Evolutionary conservation across 257 asterid genomes (phyloP).

Genomic region (Solanum peruvianum): DNA sequence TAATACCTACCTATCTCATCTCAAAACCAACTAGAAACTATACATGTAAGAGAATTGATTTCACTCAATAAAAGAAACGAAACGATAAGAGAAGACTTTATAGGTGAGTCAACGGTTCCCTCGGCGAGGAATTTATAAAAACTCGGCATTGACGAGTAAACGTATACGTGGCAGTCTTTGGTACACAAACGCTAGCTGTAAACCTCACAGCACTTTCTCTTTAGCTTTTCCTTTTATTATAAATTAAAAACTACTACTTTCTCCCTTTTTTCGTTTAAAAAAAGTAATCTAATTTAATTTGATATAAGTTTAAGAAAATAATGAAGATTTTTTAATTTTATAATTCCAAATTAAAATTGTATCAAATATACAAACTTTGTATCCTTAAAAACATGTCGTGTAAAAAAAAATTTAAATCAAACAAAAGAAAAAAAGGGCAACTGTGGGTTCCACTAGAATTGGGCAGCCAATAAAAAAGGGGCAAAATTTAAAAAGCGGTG

Average conservation of each 20-base stretch:
- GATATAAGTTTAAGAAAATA: too few species aligned
- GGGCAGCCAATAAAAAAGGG: not conserved
- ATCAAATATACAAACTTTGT: too few species aligned
- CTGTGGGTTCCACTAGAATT: not conserved
- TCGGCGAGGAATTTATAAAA: not conserved
- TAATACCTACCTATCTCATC: too few species aligned
- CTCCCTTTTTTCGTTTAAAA: rapidly evolving
- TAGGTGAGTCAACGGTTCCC: not conserved
- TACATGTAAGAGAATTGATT: too few species aligned
- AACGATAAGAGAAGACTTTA: not conserved
- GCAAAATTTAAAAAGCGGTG: not conserved
- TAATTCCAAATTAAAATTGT: rapidly evolving
- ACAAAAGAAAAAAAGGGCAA: too few species aligned
- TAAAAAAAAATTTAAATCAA: too few species aligned
- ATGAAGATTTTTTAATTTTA: rapidly evolving
- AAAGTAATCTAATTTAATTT: rapidly evolving
- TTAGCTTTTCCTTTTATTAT: not conserved
- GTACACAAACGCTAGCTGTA: not conserved
- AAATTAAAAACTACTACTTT: not conserved
- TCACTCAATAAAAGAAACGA: not conserved
- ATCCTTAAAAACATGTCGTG: too few species aligned
- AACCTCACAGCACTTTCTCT: not conserved
- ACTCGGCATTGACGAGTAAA: conserved; percentile 13
- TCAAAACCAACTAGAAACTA: too few species aligned
- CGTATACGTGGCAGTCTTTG: conserved; percentile 5